Conservation (phyloP, 192 early-diverging fungal species). For the Coemansia sp. region DNA sequence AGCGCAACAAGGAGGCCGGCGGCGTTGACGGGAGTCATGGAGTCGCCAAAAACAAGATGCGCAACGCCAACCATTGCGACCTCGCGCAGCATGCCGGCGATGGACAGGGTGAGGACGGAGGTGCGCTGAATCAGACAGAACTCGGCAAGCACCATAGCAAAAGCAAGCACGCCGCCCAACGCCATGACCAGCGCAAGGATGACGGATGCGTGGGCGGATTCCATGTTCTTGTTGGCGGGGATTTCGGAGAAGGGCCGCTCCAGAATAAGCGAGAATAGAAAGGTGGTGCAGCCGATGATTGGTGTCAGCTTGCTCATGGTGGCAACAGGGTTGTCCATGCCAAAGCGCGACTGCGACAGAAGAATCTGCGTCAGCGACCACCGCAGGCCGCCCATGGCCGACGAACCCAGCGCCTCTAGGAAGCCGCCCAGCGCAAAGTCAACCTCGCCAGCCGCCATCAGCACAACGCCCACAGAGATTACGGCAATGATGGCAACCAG, state of each 20-base stretch:
- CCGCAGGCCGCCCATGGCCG: slow-evolving; percentile 82
- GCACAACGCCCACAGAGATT: slow-evolving; percentile 77
- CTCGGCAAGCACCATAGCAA: slow-evolving; percentile 84
- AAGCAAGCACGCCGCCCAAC: slow-evolving; percentile 84
- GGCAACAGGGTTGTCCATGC: slow-evolving; percentile 86
- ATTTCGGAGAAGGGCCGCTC: slow-evolving; percentile 59
- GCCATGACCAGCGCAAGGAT: slow-evolving; percentile 54
- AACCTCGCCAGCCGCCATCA: slow-evolving; percentile 87
- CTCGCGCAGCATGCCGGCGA: slow-evolving; percentile 87
- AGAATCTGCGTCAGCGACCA: slow-evolving; percentile 90
- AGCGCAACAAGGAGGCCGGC: slow-evolving; percentile 77
- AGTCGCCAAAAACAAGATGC: slow-evolving; percentile 76
- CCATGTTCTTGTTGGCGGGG: slow-evolving; percentile 33
- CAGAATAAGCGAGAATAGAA: slow-evolving; percentile 63
- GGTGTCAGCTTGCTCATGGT: slow-evolving; percentile 84
- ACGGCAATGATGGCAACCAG: slow-evolving; percentile 74
- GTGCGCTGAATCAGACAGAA: slow-evolving; percentile 81
- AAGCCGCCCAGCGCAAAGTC: slow-evolving; percentile 78
- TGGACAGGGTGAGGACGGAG: slow-evolving; percentile 84
- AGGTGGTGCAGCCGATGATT: slow-evolving; percentile 67
- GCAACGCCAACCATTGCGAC: slow-evolving; percentile 78
- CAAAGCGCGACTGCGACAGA: slow-evolving; percentile 69
- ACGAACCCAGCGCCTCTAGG: slow-evolving; percentile 73
- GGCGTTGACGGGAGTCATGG: slow-evolving; percentile 71
- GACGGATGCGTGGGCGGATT: slow-evolving; percentile 11